These are phyloP conservation scores for Talaromyces borbonicus DNA, from an alignment of 495 filamentous ascomycete genomes.

Conservation along the genomic window DNA sequence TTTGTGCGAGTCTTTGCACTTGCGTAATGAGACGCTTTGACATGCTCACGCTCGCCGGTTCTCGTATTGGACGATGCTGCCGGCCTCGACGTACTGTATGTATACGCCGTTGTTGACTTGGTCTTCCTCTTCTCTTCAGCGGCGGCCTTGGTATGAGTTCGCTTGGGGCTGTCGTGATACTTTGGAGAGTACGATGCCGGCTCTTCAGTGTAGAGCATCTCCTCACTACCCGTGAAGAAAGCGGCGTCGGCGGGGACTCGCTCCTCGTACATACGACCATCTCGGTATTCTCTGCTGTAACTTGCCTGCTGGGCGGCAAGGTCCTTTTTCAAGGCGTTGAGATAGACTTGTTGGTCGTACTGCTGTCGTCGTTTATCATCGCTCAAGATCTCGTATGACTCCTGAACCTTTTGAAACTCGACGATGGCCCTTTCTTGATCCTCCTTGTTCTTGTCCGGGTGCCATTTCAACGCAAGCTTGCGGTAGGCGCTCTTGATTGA, in stretches of 20 bases:
- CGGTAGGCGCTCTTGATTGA: constrained; percentile 77
- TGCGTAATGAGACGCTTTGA: constrained; percentile 23
- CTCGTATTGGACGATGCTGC: too few relatives aligned
- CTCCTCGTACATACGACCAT: constrained; percentile 37
- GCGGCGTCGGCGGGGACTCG: constrained; percentile 27
- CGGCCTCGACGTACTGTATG: constrained; percentile 15
- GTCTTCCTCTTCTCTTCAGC: constrained; percentile 31
- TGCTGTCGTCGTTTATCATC: constrained; percentile 59
- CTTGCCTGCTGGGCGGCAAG: constrained; percentile 30
- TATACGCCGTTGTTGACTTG: constrained; percentile 14
- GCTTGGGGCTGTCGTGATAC: constrained; percentile 29
- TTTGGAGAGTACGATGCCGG: constrained; percentile 32
- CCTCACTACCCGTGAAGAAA: constrained; percentile 12
- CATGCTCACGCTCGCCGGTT: constrained; percentile 20
- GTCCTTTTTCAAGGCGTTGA: constrained; percentile 50
- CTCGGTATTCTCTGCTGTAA: constrained; percentile 33
- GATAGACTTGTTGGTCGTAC: constrained; percentile 67
- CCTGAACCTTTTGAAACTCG: constrained; percentile 87
- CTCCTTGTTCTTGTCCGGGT: constrained; percentile 91
- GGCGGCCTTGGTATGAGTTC: constrained; percentile 20
- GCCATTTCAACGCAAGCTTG: constrained; percentile 86
- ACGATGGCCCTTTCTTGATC: constrained; percentile 60
- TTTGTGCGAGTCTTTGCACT: constrained; percentile 40
- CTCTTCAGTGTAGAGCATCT: constrained; percentile 23
- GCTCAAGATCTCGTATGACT: constrained; percentile 84